phyloP scores from a whole-genome alignment of 176 grass and related monocot species.

The Lolium multiflorum region DNA sequence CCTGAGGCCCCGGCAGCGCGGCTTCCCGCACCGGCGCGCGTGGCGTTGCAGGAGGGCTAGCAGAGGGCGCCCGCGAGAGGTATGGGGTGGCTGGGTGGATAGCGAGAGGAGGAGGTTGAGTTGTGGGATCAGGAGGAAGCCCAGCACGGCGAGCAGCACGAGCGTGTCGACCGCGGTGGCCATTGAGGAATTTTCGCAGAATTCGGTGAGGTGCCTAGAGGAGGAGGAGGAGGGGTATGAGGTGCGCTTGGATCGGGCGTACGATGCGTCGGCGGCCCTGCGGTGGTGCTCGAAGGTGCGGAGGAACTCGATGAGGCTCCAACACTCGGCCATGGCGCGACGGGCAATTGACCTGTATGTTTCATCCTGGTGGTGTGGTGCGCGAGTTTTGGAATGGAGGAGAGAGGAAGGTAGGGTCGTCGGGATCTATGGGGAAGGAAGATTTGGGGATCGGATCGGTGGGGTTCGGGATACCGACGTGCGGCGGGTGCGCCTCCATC shows the following conservation, averaged over 20 bases:
- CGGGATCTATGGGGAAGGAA: conserved; percentile 42
- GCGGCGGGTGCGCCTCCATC: too few relatives aligned
- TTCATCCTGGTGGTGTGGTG: neutral
- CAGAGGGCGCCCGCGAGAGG: conserved; percentile 58
- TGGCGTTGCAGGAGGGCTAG: conserved; percentile 77
- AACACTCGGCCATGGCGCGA: conserved; percentile 84
- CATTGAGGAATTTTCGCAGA: conserved; percentile 77
- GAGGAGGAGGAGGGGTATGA: conserved; percentile 27
- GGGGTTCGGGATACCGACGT: conserved; percentile 22
- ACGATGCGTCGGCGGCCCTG: conserved; percentile 46
- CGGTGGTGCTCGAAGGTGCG: conserved; percentile 95
- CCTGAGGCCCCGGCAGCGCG: conserved; percentile 79
- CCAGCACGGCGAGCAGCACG: conserved; percentile 71
- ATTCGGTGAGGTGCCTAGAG: conserved; percentile 9
- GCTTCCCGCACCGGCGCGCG: conserved; percentile 90
- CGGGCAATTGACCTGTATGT: neutral
- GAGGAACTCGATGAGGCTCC: conserved; percentile 98
- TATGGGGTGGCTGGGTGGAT: conserved; percentile 49
- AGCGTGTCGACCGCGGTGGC: conserved; percentile 73
- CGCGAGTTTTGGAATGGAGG: neutral
- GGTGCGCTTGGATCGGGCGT: conserved; percentile 50
- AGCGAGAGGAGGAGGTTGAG: conserved; percentile 45
- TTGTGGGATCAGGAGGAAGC: conserved; percentile 70
- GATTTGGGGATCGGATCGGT: conserved; percentile 56
- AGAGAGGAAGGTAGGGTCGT: conserved; percentile 27